Evolutionary conservation across 192 early-diverging fungal species (phyloP).

Genomic region (Obelidium mucronatum): DNA sequence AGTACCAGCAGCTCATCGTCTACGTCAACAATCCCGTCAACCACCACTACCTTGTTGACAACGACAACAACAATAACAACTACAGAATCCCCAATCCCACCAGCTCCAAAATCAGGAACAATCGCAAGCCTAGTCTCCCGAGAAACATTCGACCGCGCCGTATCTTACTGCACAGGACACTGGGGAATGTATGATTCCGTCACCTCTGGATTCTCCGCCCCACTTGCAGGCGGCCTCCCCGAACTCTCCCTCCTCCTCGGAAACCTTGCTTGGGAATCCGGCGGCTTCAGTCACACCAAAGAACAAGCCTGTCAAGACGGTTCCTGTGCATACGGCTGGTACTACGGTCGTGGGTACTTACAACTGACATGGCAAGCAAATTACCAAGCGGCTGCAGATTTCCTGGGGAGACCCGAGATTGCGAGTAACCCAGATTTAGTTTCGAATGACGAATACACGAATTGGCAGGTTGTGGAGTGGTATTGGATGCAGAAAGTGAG

Average conservation of each 20-base stretch:
- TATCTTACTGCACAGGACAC: not conserved
- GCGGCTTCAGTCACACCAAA: not conserved
- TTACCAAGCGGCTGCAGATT: slow-evolving; percentile 18
- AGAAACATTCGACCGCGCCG: not conserved
- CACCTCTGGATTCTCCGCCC: not conserved
- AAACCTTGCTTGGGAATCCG: not conserved
- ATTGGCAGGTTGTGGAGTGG: slow-evolving; percentile 15
- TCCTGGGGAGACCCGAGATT: slow-evolving; percentile 6
- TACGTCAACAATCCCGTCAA: not conserved
- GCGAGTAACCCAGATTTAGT: slow-evolving; percentile 9
- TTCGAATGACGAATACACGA: not conserved
- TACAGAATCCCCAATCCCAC: not conserved
- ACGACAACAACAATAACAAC: not conserved
- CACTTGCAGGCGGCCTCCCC: not conserved
- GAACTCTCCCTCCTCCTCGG: slow-evolving; percentile 8
- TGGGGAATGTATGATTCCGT: not conserved
- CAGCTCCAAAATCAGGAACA: not conserved
- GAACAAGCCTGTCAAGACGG: not conserved
- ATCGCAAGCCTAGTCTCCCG: not conserved
- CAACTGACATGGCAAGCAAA: slow-evolving; percentile 26
- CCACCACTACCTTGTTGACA: not conserved
- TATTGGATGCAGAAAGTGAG: slow-evolving; percentile 12
- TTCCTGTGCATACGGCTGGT: slow-evolving; percentile 4
- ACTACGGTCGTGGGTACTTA: slow-evolving; percentile 28
- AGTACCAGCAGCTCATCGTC: not conserved